Base-by-base conservation (phyloP, 2,329 filamentous ascomycete genomes). In the Sarocladium brachiariae region DNA sequence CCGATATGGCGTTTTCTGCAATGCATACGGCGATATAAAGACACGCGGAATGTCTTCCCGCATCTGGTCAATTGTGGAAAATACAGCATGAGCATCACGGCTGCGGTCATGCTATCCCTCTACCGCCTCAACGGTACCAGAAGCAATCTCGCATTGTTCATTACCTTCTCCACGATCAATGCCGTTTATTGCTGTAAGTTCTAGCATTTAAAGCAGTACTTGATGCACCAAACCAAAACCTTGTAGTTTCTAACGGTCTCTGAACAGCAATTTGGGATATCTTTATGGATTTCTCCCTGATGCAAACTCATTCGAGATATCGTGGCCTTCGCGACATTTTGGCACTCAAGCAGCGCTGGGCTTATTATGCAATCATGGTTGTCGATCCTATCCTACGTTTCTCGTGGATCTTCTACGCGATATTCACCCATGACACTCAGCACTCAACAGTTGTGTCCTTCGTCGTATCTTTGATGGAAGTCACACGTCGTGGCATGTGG, bases 231-330 rank as follows among this genome's bases (percentile, higher is more conserved):
- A n/a, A n/a, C n/a, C n/a, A n/a, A n/a, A n/a, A n/a, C n/a, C n/a
- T n/a, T n/a, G n/a, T n/a, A n/a, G n/a, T n/a, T n/a, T n/a, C n/a
- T n/a, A n/a, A n/a, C n/a, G 19, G 18, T 8, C 3, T 34, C 21
- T 9, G 3, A 11, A 19, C 19, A 84, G 81, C 84, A 9, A 78
- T 96, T 37, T 99, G 93, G 93, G 93, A 99, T 63, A 71, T 99
- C 2, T 83, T 89, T 56, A 96, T 97, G 87, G 93, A 99, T 66
- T 97, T 93, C 77, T 93, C 87, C 52, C 75, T 96, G n/a, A 77
- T 92, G 2, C 90, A 96, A 59, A 77, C 86, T 0, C 81, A 84
- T 51, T 80, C 87, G 0, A 78, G 80, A 10, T 74, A 87, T 56
- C 77, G 72, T 2, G 75, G 84, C 46, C 78, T 96, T 10, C 85